These are phyloP conservation scores for Alnus rubra DNA, from an alignment of 306 rosid genomes.

Conservation along the genomic window DNA sequence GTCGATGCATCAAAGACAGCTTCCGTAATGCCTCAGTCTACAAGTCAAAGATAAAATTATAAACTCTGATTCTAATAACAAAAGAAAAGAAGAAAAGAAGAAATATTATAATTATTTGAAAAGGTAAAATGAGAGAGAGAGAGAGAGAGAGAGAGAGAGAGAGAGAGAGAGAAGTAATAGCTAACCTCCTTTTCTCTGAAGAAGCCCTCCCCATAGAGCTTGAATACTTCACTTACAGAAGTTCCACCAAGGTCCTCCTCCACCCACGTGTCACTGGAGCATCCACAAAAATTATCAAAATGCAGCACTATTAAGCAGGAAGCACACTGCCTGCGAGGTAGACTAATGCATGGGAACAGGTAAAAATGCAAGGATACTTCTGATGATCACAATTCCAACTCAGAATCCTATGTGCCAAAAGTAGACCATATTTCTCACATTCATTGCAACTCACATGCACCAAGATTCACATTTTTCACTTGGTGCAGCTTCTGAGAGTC, in stretches of 20 bases:
- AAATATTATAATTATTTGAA: not conserved
- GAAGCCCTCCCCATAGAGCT: conserved; percentile 71
- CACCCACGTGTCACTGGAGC: conserved; percentile 74
- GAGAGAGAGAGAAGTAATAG: not conserved
- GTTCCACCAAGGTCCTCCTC: conserved; percentile 71
- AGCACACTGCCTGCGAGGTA: conserved; percentile 12
- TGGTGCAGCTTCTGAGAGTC: conserved; percentile 6
- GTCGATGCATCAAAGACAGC: conserved; percentile 59
- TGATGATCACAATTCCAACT: conserved; percentile 20
- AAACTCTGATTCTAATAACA: conserved; percentile 16
- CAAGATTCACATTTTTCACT: conserved; percentile 10
- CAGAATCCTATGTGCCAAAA: conserved; percentile 17
- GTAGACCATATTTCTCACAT: conserved; percentile 21
- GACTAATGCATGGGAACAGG: conserved; percentile 14
- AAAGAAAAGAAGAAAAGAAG: not conserved
- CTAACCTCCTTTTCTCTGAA: conserved; percentile 93
- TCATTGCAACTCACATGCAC: conserved; percentile 20
- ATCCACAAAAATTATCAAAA: conserved; percentile 28
- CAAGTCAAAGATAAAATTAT: conserved; percentile 28
- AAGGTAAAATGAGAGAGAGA: not conserved
- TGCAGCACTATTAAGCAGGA: conserved; percentile 31
- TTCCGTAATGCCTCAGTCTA: conserved; percentile 74
- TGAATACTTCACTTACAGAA: conserved; percentile 86
- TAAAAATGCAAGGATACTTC: not conserved
- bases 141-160: not conserved